Evolutionary conservation across 768 basidiomycete species (phyloP), one percentile per base, ranked within the genome.

Genomic region (Butyriboletus loyo): DNA sequence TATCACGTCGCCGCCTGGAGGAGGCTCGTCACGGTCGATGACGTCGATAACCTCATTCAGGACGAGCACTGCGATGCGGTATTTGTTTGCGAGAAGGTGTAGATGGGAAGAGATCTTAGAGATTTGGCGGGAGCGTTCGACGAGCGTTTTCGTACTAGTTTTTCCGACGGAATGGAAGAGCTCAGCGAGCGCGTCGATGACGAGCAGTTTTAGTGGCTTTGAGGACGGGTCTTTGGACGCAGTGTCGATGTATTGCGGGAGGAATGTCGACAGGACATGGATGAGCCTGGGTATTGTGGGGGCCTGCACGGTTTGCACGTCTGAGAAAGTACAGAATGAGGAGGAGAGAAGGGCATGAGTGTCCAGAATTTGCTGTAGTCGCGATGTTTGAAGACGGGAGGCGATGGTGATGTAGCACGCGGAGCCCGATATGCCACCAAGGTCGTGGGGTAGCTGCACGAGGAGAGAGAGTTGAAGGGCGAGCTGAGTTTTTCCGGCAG

Each of bases 401-500:
- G 85, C 85, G 27, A 89, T 85, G 14, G 87, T 87, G 55, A 96
- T 71, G 69, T 89, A 93, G 65, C 89, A 90, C 2, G 85, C 73
- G 1, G 87, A 82, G 31, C 87, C 90, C 10, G 65, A 73, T 27
- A 87, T 67, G 21, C 86, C 89, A 9, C 83, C 83, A 5, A 75
- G 69, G 39, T 67, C 63, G 41, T 21, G 61, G 22, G 89, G 83
- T 0, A 90, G 75, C 65, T 98, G 95, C 1, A 89, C 87, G 21
- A 81, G 75, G 28, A 96, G 73, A 4, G 91, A 83, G 19, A 92
- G 78, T 58, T 95, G 93, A 14, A 99, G 75, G 4, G 88, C 89
- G 5, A 98, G 71, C 61, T 98, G 94, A 1, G 93, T 93, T 73
- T 99, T 99, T 35, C 97, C 97, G 25, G 96, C 85, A 22, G 93